Evolutionary conservation across 2,329 filamentous ascomycete species (phyloP).

Genomic region (Exophiala oligosperma): DNA sequence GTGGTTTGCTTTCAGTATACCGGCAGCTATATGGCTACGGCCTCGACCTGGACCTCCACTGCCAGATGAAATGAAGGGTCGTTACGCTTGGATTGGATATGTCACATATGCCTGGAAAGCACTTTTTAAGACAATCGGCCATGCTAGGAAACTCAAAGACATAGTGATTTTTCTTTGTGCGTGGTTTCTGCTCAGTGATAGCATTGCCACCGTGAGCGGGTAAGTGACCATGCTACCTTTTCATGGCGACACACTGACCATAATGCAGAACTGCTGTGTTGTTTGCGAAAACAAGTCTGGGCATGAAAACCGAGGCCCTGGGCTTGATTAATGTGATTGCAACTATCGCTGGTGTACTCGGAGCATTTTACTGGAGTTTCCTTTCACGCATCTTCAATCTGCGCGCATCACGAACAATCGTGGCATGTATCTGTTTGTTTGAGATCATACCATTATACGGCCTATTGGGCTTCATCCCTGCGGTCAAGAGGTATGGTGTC

Average conservation of each 20-base stretch:
- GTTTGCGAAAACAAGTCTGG: conserved; percentile 89
- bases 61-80: conserved; percentile 40
- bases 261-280: conserved; percentile 72
- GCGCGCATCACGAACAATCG: conserved; percentile 80
- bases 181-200: conserved; percentile 94
- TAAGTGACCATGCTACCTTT: neutral
- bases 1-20: conserved; percentile 92
- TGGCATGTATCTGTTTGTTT: conserved; percentile 87
- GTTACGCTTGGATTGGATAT: conserved; percentile 65
- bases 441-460: conserved; percentile 93
- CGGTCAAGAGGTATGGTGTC: conserved; percentile 71
- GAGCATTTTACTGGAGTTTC: conserved; percentile 86
- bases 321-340: conserved; percentile 93
- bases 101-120: conserved; percentile 83
- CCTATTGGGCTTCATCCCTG: conserved; percentile 80
- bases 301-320: conserved; percentile 84
- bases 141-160: conserved; percentile 73
- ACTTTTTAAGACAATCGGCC: conserved; percentile 74
- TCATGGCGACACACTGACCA: conserved; percentile 1
- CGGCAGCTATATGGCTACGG: conserved; percentile 82
- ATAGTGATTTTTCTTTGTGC: conserved; percentile 82
- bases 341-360: conserved; percentile 78
- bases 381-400: conserved; percentile 70
- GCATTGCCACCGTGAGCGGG: conserved; percentile 89
- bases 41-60: conserved; percentile 85